Evolutionary conservation across 495 filamentous ascomycete genomes (phyloP).

Genomic region (Lasiosphaeriaceae sp.): DNA sequence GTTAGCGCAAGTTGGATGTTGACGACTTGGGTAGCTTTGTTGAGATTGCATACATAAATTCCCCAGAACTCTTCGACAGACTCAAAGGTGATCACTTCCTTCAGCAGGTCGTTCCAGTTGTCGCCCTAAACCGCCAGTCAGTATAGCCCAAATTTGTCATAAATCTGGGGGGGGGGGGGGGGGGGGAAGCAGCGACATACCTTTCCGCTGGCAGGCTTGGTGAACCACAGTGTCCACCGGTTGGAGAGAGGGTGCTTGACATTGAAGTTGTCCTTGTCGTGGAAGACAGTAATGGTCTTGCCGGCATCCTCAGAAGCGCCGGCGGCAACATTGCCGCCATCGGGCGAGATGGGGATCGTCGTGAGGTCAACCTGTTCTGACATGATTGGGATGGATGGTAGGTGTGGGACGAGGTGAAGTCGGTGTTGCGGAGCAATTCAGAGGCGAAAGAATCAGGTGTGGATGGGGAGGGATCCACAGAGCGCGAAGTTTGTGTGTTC

Average conservation of each 20-base stretch:
- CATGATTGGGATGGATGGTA: constrained; percentile 23
- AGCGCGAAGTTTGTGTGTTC: constrained; percentile 8
- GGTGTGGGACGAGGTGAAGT: background rate
- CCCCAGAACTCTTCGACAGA: constrained; percentile 99
- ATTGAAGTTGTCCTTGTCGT: constrained; percentile 96
- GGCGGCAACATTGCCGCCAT: constrained; percentile 41
- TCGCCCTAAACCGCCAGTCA: constrained; percentile 54
- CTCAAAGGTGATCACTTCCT: constrained; percentile 97
- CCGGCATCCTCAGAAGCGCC: constrained; percentile 38
- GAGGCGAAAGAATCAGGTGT: background rate
- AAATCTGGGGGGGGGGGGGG: too few relatives aligned
- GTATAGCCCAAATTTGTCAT: background rate
- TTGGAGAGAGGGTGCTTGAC: constrained; percentile 96
- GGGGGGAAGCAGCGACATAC: constrained; percentile 42
- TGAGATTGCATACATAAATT: constrained; percentile 71
- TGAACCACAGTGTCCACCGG: constrained; percentile 98
- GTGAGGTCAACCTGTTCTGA: constrained; percentile 53
- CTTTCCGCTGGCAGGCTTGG: constrained; percentile 96
- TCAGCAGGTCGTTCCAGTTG: constrained; percentile 97
- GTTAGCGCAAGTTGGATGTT: constrained; percentile 12
- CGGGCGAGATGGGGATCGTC: constrained; percentile 72
- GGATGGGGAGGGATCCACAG: constrained; percentile 11
- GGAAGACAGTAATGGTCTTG: constrained; percentile 85
- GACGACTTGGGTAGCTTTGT: background rate
- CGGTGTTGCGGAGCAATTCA: background rate